phyloP scores from a whole-genome alignment of 139 green algal species.

The Tetradesmus obliquus region DNA sequence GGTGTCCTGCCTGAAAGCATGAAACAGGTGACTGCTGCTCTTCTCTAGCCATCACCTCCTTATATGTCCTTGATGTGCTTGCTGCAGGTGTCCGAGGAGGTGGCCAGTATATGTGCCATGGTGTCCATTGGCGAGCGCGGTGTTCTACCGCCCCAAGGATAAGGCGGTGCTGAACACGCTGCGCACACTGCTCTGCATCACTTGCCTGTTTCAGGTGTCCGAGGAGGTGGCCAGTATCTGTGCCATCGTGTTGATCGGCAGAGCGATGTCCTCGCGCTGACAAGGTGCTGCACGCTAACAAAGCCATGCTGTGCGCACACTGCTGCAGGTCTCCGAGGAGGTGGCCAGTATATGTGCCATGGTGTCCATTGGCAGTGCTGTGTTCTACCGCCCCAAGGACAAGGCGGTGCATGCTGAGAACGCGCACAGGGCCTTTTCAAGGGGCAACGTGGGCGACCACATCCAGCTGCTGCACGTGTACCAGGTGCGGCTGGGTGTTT shows the following conservation, averaged over 20 bases:
- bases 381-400: slow-evolving; percentile 99
- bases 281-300: slow-evolving; percentile 93
- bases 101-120: slow-evolving; percentile 95
- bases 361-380: slow-evolving; percentile 88
- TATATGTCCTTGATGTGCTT: not conserved
- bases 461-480: slow-evolving; percentile 93
- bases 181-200: not conserved
- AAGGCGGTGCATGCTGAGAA: slow-evolving; percentile 95
- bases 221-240: too few relatives aligned
- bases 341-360: slow-evolving; percentile 94
- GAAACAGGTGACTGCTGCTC: not conserved
- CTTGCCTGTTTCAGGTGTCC: too few relatives aligned
- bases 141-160: slow-evolving; percentile 99
- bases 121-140: slow-evolving; percentile 86
- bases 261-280: slow-evolving; percentile 97
- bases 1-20: not conserved
- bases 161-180: slow-evolving; percentile 74
- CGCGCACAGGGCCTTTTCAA: slow-evolving; percentile 85
- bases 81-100: slow-evolving; percentile 72
- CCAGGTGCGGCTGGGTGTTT: slow-evolving; percentile 49
- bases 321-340: slow-evolving; percentile 70
- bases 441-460: slow-evolving; percentile 90
- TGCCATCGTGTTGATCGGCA: slow-evolving; percentile 54
- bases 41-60: too few relatives aligned
- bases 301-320: slow-evolving; percentile 58